Percentiles rank a stretch among this genome's conserved stretches.
Evolutionary conservation across 768 basidiomycete genomes (phyloP).

Genomic region (Naganishia onofrii): DNA sequence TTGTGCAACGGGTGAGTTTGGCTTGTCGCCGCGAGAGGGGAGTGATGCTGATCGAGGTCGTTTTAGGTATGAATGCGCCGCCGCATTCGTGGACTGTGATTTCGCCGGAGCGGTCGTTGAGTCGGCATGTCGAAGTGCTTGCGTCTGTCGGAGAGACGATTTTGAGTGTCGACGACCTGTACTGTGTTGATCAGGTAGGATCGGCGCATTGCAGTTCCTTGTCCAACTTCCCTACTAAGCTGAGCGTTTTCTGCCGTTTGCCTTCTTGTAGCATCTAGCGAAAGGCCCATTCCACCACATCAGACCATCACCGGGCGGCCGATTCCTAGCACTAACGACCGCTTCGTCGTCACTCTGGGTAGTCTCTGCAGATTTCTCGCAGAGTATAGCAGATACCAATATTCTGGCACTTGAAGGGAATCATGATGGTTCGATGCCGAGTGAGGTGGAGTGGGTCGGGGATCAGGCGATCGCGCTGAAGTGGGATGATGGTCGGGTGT

Average conservation of each 20-base stretch:
- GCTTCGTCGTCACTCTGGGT: conserved; percentile 73
- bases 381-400: conserved; percentile 82
- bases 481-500: conserved; percentile 67
- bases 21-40: neutral
- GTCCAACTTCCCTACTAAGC: neutral
- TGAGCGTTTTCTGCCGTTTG: neutral
- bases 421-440: conserved; percentile 46
- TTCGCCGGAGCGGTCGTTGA: conserved; percentile 82
- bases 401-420: conserved; percentile 36
- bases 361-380: conserved; percentile 88
- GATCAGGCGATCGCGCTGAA: conserved; percentile 87
- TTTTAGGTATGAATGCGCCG: conserved; percentile 67
- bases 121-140: conserved; percentile 83
- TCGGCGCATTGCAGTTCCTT: neutral
- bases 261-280: conserved; percentile 61
- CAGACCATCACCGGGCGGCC: conserved; percentile 88
- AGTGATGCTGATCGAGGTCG: too few relatives aligned
- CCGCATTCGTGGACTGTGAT: conserved; percentile 84
- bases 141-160: conserved; percentile 78
- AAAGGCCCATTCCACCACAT: conserved; percentile 86
- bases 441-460: conserved; percentile 89
- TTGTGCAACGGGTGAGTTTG: conserved; percentile 67
- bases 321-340: conserved; percentile 80
- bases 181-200: conserved; percentile 69
- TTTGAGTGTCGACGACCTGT: conserved; percentile 80